Conservation (phyloP, 202 grass and related monocot genomes). For the Elaeis oleifera region DNA sequence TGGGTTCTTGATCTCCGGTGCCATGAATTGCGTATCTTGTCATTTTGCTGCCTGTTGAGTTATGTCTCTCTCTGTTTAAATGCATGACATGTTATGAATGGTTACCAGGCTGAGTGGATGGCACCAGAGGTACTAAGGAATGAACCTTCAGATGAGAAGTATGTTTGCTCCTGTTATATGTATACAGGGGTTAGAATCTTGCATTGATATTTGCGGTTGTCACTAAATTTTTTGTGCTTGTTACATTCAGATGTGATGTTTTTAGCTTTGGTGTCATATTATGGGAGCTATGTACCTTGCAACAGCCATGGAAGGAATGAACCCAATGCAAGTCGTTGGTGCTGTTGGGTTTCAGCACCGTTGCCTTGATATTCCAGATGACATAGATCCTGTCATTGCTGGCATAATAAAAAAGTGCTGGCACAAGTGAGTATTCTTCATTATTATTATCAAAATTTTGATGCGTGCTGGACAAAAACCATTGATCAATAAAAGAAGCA, state of each 20-base stretch:
- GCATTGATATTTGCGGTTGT: background rate
- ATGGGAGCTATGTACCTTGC: constrained; percentile 90
- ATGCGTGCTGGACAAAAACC: too few relatives aligned
- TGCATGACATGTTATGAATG: too few relatives aligned
- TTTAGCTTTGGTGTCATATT: constrained; percentile 95
- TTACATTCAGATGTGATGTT: constrained; percentile 72
- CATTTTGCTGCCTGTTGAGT: too few relatives aligned
- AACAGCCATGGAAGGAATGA: constrained; percentile 98
- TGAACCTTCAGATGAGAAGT: constrained; percentile 96
- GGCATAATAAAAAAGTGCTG: constrained; percentile 76
- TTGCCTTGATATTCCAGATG: constrained; percentile 83
- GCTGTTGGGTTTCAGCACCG: constrained; percentile 96
- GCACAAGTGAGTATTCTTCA: constrained; percentile 76
- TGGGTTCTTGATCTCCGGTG: too few relatives aligned
- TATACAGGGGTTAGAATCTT: constrained; percentile 14
- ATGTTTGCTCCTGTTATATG: constrained; percentile 17
- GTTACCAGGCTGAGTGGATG: constrained; percentile 88
- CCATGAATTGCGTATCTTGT: too few relatives aligned
- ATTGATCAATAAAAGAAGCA: too few relatives aligned
- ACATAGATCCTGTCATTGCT: constrained; percentile 60
- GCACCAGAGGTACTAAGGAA: constrained; percentile 94
- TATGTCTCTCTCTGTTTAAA: too few relatives aligned
- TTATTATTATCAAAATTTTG: background rate
- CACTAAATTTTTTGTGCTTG: background rate
- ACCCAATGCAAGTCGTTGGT: constrained; percentile 96